Evolutionary conservation across 345 rosid genomes (phyloP).

Genomic region (Salix udensis): DNA sequence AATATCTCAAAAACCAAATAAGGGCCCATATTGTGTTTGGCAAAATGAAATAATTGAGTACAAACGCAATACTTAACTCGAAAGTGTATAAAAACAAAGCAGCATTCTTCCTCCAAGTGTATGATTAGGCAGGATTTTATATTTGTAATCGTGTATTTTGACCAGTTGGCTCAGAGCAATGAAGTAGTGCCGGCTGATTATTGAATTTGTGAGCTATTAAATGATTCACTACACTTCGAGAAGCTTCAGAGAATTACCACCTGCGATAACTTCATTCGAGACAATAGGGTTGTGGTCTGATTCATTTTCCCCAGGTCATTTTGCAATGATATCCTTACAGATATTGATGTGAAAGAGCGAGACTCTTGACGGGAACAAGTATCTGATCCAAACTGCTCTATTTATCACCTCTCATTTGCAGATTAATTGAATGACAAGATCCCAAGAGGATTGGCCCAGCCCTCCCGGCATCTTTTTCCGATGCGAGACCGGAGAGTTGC

Average conservation of each 20-base stretch:
- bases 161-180: not conserved
- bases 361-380: not conserved
- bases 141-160: not conserved
- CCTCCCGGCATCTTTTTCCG: not conserved
- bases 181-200: not conserved
- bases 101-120: not conserved
- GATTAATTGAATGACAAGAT: not conserved
- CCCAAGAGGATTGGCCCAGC: not conserved
- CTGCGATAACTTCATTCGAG: not conserved
- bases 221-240: not conserved
- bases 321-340: not conserved
- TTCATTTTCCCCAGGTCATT: not conserved
- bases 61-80: not conserved
- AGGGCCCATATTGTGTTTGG: too few relatives aligned
- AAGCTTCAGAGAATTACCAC: not conserved
- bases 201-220: conserved; percentile 6
- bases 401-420: not conserved
- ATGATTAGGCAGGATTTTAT: too few relatives aligned
- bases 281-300: not conserved
- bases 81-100: not conserved
- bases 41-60: not conserved
- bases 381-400: not conserved
- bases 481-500: not conserved
- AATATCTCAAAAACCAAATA: not conserved
- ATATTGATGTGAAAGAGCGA: not conserved